Base-by-base conservation (phyloP, 192 early-diverging fungal species). In the Podila epigama region DNA sequence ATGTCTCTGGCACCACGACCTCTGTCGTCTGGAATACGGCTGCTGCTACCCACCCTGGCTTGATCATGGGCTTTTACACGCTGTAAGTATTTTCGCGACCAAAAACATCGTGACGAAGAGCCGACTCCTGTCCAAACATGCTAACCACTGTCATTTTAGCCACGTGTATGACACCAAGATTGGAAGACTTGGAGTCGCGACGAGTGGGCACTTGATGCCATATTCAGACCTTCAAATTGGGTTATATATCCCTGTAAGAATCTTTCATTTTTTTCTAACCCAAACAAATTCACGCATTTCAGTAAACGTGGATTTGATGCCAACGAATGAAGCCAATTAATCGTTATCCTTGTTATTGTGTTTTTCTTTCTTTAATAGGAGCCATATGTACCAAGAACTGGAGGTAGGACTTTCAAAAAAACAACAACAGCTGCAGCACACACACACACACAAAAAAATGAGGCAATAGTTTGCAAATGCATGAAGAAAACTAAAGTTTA, bases 181-280 rank as follows among this genome's bases (percentile, higher is more conserved):
- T 42, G 70, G 63, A n/a, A 75, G 56, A 34, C 51, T 51, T 60
- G 70, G 63, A 28, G 51, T 75, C 29, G 61, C 63, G 18, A 61
- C 63, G 28, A 61, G 70, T 41, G 70, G 70, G n/a, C 70, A 66
- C 37, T 48, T 75, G 20, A 66, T 66, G 44, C 70, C 63, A 5
- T 75, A 60, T n/a, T 75, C 63, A 6, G 70, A 75, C 36, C 63
- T 75, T n/a, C 70, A 66, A 22, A 61, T 75, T 54, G 70, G 70
- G 9, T 25, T 70, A 12, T 70, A 70, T 50, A 70, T 70, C 42
- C 68, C 68, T 33, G 68, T 70, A 57, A 37, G 68, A 31, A 13
- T 9, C 25, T 48, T 35, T 37, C 12, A 48, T 34, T 20, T n/a
- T n/a, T 36, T 58, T 42, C 3, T 22, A 27, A 29, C 27, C 22